A percentile compares a stretch with the other conserved stretches of the same genome.
phyloP scores from a whole-genome alignment of 371 early-diverging fungal species.

The Syncephalastrum sp. region DNA sequence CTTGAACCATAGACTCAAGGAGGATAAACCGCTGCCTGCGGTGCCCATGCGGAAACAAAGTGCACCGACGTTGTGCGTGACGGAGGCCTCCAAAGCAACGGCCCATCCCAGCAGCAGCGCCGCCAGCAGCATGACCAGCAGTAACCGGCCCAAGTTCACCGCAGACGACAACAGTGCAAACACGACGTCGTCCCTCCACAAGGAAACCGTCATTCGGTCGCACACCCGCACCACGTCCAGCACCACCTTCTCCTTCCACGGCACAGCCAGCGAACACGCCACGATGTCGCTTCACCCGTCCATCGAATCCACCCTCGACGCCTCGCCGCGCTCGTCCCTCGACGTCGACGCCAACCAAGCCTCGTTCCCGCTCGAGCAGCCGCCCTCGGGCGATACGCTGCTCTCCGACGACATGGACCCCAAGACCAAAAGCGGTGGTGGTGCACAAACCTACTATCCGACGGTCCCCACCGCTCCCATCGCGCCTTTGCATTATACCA shows the following conservation, averaged over 20 bases:
- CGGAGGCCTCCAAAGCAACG: constrained; percentile 23
- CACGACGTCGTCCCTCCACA: constrained; percentile 13
- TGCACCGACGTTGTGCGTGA: constrained; percentile 25
- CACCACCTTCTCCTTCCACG: constrained; percentile 19
- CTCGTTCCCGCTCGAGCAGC: constrained; percentile 11
- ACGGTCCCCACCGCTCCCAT: neutral
- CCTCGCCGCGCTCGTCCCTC: constrained; percentile 39
- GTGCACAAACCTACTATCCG: too few species aligned
- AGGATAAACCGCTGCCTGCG: constrained; percentile 16
- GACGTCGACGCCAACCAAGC: constrained; percentile 16
- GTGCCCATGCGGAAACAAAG: constrained; percentile 21
- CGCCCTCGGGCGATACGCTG: neutral
- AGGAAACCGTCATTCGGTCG: constrained; percentile 17
- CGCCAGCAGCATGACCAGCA: neutral
- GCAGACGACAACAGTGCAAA: constrained; percentile 1
- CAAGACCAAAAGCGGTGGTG: constrained; percentile 1
- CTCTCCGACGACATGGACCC: neutral
- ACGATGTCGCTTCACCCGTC: constrained; percentile 37
- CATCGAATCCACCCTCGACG: constrained; percentile 44
- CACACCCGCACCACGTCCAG: constrained; percentile 21
- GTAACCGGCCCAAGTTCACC: too few species aligned
- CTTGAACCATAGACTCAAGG: neutral
- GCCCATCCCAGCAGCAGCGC: constrained; percentile 3
- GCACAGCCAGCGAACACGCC: constrained; percentile 16
- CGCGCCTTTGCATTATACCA: constrained; percentile 11